Base-by-base conservation (phyloP, 1,284 basidiomycete genomes). In the Cryptococcus jaspeensis region DNA sequence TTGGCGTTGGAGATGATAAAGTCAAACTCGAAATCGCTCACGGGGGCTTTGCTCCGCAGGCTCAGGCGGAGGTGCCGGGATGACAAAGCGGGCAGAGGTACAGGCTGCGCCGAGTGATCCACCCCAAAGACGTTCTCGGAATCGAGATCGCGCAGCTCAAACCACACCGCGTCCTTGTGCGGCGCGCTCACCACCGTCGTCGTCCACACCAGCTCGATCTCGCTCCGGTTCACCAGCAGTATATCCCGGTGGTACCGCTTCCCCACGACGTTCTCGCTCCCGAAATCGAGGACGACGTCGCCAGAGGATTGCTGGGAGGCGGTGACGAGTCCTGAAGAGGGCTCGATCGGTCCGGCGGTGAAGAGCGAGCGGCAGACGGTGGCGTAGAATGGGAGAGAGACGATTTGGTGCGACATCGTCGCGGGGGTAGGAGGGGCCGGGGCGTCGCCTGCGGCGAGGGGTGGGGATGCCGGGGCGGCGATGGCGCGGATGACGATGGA, bases 51-150 rank as follows among this genome's bases (percentile, higher is more conserved):
- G 13, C 69, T 67, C 12, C 67, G 66, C 11, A 76, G 58, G 37
- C 65, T 59, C 9, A 76, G 53, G 16, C 74, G 63, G 3, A 76
- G 62, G 52, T 76, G 74, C 25, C 74, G 55, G n/a, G 67, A 70
- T 2, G 74, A 76, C 20, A 76, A 50, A 5, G 74, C 59, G 0
- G 74, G 74, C 5, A 76, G 63, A 5, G 74, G 69, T 11, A 76
- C 66, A 5, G 74, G 72, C 52, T 70, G 67, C 12, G 62, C 53
- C 11, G 71, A 69, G 18, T 61, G 61, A 47, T 76, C 74, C 13
- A 73, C 65, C 9, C 74, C 74, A 65, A 76, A 76, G 38, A 76
- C 74, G 46, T 76, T 76, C 50, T 76, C 74, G 4, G 74, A 76
- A 50, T 76, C 74, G 23, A 76, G 63, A 53, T 76, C 74, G 3